phyloP scores from a whole-genome alignment of 225 moss, liverwort and hornwort genomes.

The Physcomitrium patens region DNA sequence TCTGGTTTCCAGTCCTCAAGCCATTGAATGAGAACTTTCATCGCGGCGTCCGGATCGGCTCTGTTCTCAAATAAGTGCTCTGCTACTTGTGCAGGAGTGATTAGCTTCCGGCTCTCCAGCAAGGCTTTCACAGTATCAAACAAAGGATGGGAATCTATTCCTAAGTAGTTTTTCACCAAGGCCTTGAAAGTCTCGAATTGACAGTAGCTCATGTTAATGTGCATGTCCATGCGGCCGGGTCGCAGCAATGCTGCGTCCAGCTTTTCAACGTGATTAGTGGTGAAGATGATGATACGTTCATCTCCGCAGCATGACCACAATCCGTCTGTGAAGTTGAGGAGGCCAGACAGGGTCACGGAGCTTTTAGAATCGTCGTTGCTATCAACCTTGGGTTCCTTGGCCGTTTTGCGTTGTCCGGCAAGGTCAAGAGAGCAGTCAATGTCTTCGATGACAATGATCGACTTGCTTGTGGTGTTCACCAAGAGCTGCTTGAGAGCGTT shows the following conservation, averaged over 20 bases:
- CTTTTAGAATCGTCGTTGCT: conserved; percentile 1
- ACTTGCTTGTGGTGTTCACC: conserved; percentile 66
- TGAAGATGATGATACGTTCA: conserved; percentile 78
- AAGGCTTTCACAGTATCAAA: conserved; percentile 44
- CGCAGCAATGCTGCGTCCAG: conserved; percentile 66
- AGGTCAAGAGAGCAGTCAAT: conserved; percentile 75
- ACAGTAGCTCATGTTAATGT: conserved; percentile 70
- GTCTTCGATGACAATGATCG: conserved; percentile 74
- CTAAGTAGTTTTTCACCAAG: conserved; percentile 54
- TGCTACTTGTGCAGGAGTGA: conserved; percentile 44
- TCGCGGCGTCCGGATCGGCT: conserved; percentile 27
- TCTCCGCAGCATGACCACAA: conserved; percentile 73
- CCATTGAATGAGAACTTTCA: conserved; percentile 27
- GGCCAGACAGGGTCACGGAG: conserved; percentile 67
- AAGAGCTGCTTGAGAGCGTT: conserved; percentile 49
- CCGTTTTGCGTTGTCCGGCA: conserved; percentile 54
- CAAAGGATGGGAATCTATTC: conserved; percentile 43
- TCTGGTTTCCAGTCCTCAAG: conserved; percentile 27
- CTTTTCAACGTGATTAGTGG: conserved; percentile 68
- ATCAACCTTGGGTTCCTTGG: not conserved
- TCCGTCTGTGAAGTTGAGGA: conserved; percentile 73
- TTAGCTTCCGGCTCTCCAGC: conserved; percentile 28
- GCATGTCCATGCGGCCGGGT: conserved; percentile 80
- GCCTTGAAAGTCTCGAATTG: conserved; percentile 56
- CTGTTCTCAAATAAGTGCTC: conserved; percentile 40